Conservation (phyloP, 2,329 filamentous ascomycete genomes). For the Xylaria hypoxylon region DNA sequence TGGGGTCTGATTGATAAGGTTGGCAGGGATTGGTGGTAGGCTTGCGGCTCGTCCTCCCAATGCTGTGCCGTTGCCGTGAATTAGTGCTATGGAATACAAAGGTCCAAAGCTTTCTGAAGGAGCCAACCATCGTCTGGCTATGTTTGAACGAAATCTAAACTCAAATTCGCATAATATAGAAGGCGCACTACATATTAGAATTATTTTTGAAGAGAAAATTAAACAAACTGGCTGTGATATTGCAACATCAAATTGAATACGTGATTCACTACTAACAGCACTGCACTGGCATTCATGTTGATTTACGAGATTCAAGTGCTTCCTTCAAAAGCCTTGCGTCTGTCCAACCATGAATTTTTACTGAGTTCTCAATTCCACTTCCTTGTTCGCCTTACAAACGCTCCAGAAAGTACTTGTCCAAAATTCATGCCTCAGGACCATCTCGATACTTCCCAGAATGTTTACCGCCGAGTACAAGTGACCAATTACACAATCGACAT, state of each 20-base stretch:
- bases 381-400: background rate
- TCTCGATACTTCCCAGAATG: background rate
- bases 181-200: fast-evolving
- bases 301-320: conserved; percentile 18
- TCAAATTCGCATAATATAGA: background rate
- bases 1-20: conserved; percentile 12
- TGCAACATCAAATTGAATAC: background rate
- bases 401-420: background rate
- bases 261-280: conserved; percentile 32
- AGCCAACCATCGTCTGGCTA: background rate
- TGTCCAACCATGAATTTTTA: conserved; percentile 3
- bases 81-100: conserved; percentile 44
- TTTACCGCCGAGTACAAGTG: background rate
- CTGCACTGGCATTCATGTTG: conserved; percentile 14
- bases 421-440: background rate
- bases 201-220: background rate
- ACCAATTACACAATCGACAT: background rate
- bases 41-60: conserved; percentile 21
- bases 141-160: background rate
- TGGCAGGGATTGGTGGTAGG: conserved; percentile 18
- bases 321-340: background rate
- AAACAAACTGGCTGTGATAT: background rate
- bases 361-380: background rate
- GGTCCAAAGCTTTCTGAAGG: background rate
- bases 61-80: conserved; percentile 40